These are phyloP conservation scores for Solidago caesia DNA, from an alignment of 129 eudicot genomes.

Conservation along the genomic window DNA sequence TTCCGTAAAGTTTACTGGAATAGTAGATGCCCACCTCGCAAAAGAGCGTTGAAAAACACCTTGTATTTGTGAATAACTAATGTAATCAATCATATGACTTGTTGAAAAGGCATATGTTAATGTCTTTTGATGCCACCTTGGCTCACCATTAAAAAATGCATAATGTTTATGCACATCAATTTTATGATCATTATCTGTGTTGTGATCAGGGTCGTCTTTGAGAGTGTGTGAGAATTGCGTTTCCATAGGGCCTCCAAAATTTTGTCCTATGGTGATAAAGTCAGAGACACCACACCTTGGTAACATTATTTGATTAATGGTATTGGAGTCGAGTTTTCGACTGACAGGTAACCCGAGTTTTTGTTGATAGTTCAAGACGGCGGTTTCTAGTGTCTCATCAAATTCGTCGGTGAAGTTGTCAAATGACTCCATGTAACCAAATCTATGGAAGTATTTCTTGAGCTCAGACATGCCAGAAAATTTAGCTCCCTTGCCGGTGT, in stretches of 20 bases:
- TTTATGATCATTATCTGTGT: background rate
- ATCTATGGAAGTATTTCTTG: slow-evolving; percentile 68
- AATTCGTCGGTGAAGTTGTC: slow-evolving; percentile 49
- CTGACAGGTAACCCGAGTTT: slow-evolving; percentile 59
- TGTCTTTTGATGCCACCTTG: slow-evolving; percentile 60
- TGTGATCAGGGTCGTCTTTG: too few relatives aligned
- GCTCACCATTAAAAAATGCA: slow-evolving; percentile 59
- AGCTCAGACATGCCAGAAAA: slow-evolving; percentile 67
- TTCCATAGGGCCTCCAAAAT: too few relatives aligned
- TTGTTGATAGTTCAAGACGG: slow-evolving; percentile 54
- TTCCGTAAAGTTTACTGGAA: slow-evolving; percentile 71
- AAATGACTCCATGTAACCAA: slow-evolving; percentile 61
- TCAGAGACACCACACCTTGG: slow-evolving; percentile 83
- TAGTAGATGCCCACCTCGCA: slow-evolving; percentile 72
- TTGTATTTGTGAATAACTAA: slow-evolving; percentile 40
- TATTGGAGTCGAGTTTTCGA: slow-evolving; percentile 58
- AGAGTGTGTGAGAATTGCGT: too few relatives aligned
- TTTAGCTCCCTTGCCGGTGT: slow-evolving; percentile 63
- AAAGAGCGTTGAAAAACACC: slow-evolving; percentile 52
- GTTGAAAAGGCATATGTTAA: slow-evolving; percentile 70
- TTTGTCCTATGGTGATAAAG: background rate
- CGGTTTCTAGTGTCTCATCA: slow-evolving; percentile 59
- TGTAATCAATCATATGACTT: slow-evolving; percentile 40
- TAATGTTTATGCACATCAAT: slow-evolving; percentile 47
- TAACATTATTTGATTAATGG: slow-evolving; percentile 58